Conservation (phyloP, 1,139 yeast species). For the Scheffersomyces insectosa region DNA sequence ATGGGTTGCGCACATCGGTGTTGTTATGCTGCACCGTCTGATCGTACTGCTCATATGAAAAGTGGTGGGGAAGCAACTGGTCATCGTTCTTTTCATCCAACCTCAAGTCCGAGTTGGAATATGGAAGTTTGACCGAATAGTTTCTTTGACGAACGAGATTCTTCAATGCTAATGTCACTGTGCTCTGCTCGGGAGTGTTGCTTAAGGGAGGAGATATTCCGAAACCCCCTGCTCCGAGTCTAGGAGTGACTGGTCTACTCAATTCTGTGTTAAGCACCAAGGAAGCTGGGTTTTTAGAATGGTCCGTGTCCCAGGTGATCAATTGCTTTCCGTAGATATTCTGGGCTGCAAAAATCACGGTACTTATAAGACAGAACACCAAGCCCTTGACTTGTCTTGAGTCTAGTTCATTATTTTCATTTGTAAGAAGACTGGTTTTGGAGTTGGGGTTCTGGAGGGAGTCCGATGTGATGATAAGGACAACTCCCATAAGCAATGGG, state of each 20-base stretch:
- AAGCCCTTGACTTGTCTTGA: slow-evolving; percentile 30
- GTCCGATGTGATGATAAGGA: slow-evolving; percentile 35
- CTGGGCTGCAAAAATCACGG: slow-evolving; percentile 40
- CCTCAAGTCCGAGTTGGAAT: slow-evolving; percentile 34
- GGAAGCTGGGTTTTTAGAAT: slow-evolving; percentile 22
- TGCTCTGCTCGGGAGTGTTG: neutral
- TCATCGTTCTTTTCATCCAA: slow-evolving; percentile 26
- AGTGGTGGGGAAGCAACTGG: slow-evolving; percentile 1
- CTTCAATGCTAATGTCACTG: slow-evolving; percentile 2
- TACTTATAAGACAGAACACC: slow-evolving; percentile 29
- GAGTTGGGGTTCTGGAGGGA: slow-evolving; percentile 15
- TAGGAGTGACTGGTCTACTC: slow-evolving; percentile 17
- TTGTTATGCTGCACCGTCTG: slow-evolving; percentile 19
- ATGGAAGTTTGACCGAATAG: slow-evolving; percentile 30
- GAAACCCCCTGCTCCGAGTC: neutral
- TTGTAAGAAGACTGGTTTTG: slow-evolving; percentile 8
- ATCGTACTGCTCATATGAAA: slow-evolving; percentile 17
- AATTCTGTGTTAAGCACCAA: slow-evolving; percentile 30
- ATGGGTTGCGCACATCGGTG: slow-evolving; percentile 21
- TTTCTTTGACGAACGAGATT: slow-evolving; percentile 26
- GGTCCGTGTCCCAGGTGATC: slow-evolving; percentile 34
- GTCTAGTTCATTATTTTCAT: slow-evolving; percentile 16
- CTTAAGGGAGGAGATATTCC: neutral
- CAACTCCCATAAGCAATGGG: slow-evolving; percentile 40
- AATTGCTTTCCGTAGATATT: slow-evolving; percentile 45